Evolutionary conservation across 2,329 filamentous ascomycete genomes (phyloP).

Genomic region (Cercospora sp.): DNA sequence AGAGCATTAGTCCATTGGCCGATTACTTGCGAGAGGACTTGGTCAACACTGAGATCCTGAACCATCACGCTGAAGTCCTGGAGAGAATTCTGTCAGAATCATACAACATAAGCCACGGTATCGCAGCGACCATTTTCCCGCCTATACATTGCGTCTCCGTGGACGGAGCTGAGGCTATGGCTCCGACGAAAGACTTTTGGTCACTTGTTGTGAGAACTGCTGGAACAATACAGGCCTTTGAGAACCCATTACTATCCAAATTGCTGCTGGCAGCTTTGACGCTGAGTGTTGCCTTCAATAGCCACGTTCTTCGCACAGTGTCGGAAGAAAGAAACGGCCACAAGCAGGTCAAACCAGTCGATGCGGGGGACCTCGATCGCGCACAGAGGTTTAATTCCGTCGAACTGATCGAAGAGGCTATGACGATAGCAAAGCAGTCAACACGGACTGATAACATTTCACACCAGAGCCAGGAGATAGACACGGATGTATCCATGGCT

Average conservation of each 20-base stretch:
- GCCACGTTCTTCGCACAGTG: not conserved
- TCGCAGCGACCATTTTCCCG: not conserved
- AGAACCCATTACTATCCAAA: not conserved
- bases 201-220: not conserved
- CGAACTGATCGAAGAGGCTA: not conserved
- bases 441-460: not conserved
- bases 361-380: not conserved
- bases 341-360: not conserved
- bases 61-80: slow-evolving; percentile 15
- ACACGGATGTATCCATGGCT: not conserved
- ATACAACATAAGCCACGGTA: not conserved
- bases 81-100: not conserved
- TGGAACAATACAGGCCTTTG: not conserved
- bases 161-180: not conserved
- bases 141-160: not conserved
- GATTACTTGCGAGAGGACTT: slow-evolving; percentile 45
- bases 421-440: not conserved
- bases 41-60: slow-evolving; percentile 45
- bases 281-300: not conserved
- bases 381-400: not conserved
- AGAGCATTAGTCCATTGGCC: not conserved
- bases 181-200: not conserved
- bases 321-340: not conserved
- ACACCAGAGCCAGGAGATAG: not conserved
- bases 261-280: not conserved